A percentile compares a stretch with the other conserved stretches of the same genome.
phyloP scores from a whole-genome alignment of 192 early-diverging fungal genomes.

The Backusella morwellensis region DNA sequence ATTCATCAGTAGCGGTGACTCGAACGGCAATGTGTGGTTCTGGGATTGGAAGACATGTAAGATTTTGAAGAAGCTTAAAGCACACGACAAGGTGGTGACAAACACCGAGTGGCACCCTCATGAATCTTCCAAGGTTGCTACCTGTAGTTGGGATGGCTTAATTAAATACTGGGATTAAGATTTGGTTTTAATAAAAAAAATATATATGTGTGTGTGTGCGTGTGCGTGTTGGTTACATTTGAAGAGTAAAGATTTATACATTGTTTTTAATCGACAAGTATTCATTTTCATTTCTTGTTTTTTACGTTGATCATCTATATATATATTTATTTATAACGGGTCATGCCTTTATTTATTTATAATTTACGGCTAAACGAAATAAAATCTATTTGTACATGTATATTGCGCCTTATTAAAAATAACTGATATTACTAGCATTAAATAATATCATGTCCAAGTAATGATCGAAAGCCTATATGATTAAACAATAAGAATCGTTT shows the following conservation, averaged over 20 bases:
- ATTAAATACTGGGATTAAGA: constrained; percentile 85
- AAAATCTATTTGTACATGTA: background rate
- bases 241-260: background rate
- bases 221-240: background rate
- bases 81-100: constrained; percentile 90
- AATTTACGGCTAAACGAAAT: too few species aligned
- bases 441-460: background rate
- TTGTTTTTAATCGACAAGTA: too few species aligned
- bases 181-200: background rate
- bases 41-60: constrained; percentile 98
- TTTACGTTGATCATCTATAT: background rate
- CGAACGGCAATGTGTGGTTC: constrained; percentile 89
- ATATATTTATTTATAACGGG: too few species aligned
- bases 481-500: background rate
- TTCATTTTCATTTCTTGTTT: background rate
- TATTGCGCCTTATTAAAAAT: background rate
- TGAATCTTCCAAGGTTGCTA: constrained; percentile 87
- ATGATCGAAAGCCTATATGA: background rate
- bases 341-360: too few species aligned
- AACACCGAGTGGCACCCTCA: constrained; percentile 95
- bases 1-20: constrained; percentile 86
- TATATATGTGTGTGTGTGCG: background rate
- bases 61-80: constrained; percentile 85
- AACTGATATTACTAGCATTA: background rate
- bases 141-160: constrained; percentile 93